These are phyloP conservation scores for Salix arbutifolia DNA, from an alignment of 345 rosid genomes.

Conservation along the genomic window DNA sequence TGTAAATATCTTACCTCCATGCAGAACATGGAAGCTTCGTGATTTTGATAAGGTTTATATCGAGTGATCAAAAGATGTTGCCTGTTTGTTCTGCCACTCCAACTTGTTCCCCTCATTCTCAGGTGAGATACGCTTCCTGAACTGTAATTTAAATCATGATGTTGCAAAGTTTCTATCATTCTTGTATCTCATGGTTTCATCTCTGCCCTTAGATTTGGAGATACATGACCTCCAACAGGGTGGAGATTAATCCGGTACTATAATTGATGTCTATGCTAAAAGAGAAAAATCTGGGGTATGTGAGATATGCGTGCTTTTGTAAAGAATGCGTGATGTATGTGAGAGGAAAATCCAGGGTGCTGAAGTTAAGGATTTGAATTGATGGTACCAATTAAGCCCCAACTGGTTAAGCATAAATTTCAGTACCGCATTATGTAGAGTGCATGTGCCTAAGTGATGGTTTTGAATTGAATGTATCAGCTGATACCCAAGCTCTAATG, in stretches of 20 bases:
- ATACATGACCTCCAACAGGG: neutral
- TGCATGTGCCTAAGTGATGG: neutral
- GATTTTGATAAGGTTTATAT: conserved; percentile 16
- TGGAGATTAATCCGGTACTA: neutral
- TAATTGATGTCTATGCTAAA: neutral
- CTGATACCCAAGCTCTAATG: too few relatives aligned
- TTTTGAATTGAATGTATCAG: neutral
- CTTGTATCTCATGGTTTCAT: neutral
- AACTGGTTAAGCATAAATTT: neutral
- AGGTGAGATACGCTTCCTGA: conserved; percentile 42
- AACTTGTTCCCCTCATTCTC: conserved; percentile 54
- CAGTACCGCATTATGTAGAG: neutral
- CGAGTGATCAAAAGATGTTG: conserved; percentile 42
- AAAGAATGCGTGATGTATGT: neutral
- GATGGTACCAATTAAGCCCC: neutral
- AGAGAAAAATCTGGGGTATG: neutral
- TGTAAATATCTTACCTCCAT: neutral
- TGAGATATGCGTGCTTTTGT: neutral
- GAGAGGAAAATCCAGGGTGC: neutral
- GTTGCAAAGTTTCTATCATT: neutral
- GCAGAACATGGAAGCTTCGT: conserved; percentile 40
- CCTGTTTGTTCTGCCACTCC: conserved; percentile 74
- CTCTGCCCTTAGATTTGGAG: neutral
- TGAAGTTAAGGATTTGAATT: neutral
- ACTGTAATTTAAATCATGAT: neutral